Base-by-base conservation (phyloP, 129 eudicot genomes). In the Escallonia rubra region DNA sequence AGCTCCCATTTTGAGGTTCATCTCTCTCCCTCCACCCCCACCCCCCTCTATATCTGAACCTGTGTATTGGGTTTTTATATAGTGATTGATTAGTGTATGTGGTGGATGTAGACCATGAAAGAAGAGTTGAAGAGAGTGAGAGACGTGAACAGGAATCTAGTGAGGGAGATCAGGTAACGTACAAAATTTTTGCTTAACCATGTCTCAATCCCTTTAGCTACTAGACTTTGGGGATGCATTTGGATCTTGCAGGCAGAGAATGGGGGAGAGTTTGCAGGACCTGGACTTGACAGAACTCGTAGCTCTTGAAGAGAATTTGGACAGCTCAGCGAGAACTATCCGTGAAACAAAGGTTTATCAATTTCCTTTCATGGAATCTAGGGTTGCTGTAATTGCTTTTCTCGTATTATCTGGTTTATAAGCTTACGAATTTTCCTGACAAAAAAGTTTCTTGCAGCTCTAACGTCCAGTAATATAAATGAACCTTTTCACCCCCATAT, bases 261-360 rank as follows among this genome's bases (percentile, higher is more conserved):
- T 80, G 85, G 97, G 97, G 4, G 95, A 90, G 79, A 65, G 89
- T 75, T 78, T 90, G 78, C 78, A 87, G 13, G 84, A 77, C 72
- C 46, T 80, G 64, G 76, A 80, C 47, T 85, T 77, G 51, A 82
- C 87, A 13, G 85, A 87, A 47, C 65, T 87, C 68, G 79, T 46
- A n/a, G 64, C 69, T 73, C 95, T 90, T 65, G 81, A 84, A 60
- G 79, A 84, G 70, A 88, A 90, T 61, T 74, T 87, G 57, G 91
- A 90, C 41, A 80, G 68, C 58, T 79, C 95, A 65, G 78, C 82
- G 10, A 71, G 51, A 65, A n/a, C 71, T 67, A 90, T 87, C 60
- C 91, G 91, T 7, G 87, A 78, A 51, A 77, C 79, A 49, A 90
- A 90, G 95, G 97, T 90, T 43, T 10, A 10, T 51, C 52, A 1